These are phyloP conservation scores for Tubosaeta sp. DNA, from an alignment of 768 basidiomycete genomes.

Conservation along the genomic window DNA sequence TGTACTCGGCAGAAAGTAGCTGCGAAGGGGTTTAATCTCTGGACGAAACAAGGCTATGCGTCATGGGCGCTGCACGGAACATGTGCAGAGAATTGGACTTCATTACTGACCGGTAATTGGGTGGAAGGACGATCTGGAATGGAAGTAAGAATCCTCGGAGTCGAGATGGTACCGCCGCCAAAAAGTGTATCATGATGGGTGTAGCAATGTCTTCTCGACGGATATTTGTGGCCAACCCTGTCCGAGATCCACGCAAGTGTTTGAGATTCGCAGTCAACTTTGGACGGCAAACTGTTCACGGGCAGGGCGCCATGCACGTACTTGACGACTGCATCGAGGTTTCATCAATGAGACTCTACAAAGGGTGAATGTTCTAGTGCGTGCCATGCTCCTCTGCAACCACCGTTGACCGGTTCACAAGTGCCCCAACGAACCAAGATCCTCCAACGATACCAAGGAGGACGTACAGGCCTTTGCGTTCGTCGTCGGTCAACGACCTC, in stretches of 20 bases:
- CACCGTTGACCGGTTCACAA: conserved; percentile 15
- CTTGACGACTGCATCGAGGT: not conserved
- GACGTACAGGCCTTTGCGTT: conserved; percentile 45
- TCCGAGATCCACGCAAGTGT: not conserved
- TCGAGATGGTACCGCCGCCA: conserved; percentile 45
- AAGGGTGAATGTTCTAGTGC: conserved; percentile 12
- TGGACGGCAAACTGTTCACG: not conserved
- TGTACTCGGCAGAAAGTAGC: not conserved
- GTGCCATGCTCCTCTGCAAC: conserved; percentile 10
- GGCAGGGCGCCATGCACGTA: not conserved
- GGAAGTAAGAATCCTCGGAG: conserved; percentile 24
- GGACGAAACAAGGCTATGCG: not conserved
- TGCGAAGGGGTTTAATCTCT: not conserved
- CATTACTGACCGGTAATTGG: conserved; percentile 51
- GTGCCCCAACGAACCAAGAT: conserved; percentile 44
- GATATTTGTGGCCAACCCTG: not conserved
- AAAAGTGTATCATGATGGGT: conserved; percentile 34
- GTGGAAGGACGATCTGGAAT: conserved; percentile 49
- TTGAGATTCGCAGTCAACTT: not conserved
- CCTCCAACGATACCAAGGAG: conserved; percentile 46
- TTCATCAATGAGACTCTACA: conserved; percentile 2
- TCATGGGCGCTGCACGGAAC: conserved; percentile 15
- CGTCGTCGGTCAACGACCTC: conserved; percentile 38
- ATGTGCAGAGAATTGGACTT: conserved; percentile 42
- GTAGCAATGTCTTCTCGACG: not conserved